Evolutionary conservation across 2,329 filamentous ascomycete genomes (phyloP).

Genomic region (Talaromyces piceae): DNA sequence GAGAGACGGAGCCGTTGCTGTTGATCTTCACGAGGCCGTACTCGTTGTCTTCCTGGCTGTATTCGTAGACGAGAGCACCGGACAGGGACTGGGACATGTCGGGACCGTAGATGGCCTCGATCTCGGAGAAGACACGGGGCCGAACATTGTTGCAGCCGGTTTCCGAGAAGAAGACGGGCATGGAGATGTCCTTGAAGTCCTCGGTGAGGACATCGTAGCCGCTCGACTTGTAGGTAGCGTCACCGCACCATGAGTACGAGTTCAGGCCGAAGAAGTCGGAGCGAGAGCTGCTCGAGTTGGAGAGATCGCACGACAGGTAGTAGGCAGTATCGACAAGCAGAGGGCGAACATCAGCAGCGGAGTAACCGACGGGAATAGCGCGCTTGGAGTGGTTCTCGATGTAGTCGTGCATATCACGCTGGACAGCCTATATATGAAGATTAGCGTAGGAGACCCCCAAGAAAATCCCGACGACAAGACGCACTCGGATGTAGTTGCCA

Average conservation of each 20-base stretch:
- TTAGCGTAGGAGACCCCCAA: background rate
- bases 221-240: conserved; percentile 46
- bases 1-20: conserved; percentile 48
- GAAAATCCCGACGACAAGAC: conserved; percentile 7
- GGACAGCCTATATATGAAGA: conserved; percentile 41
- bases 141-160: conserved; percentile 57
- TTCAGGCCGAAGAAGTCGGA: conserved; percentile 62
- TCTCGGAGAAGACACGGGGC: conserved; percentile 55
- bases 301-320: conserved; percentile 52
- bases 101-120: conserved; percentile 51
- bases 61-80: conserved; percentile 50
- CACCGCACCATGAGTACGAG: conserved; percentile 62
- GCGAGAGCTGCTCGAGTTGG: conserved; percentile 43
- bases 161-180: conserved; percentile 61
- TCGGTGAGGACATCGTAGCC: conserved; percentile 51
- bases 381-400: conserved; percentile 52
- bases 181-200: conserved; percentile 51
- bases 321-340: conserved; percentile 53
- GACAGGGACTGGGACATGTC: conserved; percentile 53
- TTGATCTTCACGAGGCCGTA: conserved; percentile 56
- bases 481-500: conserved; percentile 51
- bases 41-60: conserved; percentile 41
- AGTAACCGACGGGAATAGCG: conserved; percentile 60
- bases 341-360: conserved; percentile 57
- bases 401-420: conserved; percentile 62